These are phyloP conservation scores for Parasitella parasitica DNA, from an alignment of 371 early-diverging fungal species.

Conservation along the genomic window DNA sequence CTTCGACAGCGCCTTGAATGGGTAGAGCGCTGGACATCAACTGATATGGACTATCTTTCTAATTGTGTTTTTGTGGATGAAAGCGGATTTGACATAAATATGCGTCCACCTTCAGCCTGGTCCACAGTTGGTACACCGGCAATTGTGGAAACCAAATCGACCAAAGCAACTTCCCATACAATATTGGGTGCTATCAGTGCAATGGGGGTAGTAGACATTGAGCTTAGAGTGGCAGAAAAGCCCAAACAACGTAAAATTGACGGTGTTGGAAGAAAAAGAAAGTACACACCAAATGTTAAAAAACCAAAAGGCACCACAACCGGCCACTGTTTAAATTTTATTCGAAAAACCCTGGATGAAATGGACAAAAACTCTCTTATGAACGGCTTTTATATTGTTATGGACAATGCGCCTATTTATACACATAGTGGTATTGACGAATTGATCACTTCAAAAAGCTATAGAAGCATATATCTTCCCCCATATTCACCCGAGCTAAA, in stretches of 20 bases:
- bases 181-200: conserved; percentile 9
- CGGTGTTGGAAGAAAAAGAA: conserved; percentile 5
- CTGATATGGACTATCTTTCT: conserved; percentile 9
- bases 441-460: not conserved
- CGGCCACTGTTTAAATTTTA: conserved; percentile 10
- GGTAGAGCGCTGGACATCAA: not conserved
- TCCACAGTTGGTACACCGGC: conserved; percentile 4
- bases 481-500: conserved; percentile 7
- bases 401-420: not conserved
- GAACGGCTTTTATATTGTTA: conserved; percentile 1
- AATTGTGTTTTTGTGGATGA: conserved; percentile 14
- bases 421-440: not conserved
- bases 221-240: not conserved
- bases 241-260: conserved; percentile 1
- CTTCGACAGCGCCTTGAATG: too few species aligned
- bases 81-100: conserved; percentile 15
- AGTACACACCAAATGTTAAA: not conserved
- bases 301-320: not conserved
- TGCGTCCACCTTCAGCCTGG: conserved; percentile 2
- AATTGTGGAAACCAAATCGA: not conserved
- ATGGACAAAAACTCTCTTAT: conserved; percentile 12
- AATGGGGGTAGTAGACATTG: conserved; percentile 13
- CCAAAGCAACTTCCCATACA: conserved; percentile 7
- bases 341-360: conserved; percentile 6
- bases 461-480: conserved; percentile 5